Percentiles rank a stretch among this genome's conserved stretches.
These are phyloP conservation scores for Magnusiomyces sp. DNA, from an alignment of 1,139 yeast species.

Conservation along the genomic window DNA sequence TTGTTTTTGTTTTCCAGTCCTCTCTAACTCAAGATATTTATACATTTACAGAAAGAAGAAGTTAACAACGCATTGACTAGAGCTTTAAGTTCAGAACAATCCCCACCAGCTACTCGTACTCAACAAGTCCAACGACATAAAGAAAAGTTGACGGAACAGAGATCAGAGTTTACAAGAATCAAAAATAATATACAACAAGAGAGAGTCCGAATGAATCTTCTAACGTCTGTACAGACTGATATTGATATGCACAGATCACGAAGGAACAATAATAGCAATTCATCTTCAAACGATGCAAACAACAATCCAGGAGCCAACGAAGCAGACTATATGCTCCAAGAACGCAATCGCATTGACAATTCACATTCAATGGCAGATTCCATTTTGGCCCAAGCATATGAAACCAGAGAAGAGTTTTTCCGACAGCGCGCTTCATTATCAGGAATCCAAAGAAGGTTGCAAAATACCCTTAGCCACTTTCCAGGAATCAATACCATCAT, in stretches of 20 bases:
- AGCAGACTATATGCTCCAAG: conserved; percentile 70
- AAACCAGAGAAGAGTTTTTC: conserved; percentile 75
- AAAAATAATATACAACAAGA: conserved; percentile 57
- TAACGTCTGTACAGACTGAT: conserved; percentile 71
- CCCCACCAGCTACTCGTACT: conserved; percentile 61
- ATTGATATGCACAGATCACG: conserved; percentile 50
- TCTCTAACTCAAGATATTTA: background rate
- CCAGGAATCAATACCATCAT: conserved; percentile 81
- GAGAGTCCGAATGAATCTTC: conserved; percentile 62
- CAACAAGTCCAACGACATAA: conserved; percentile 80
- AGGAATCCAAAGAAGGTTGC: conserved; percentile 56
- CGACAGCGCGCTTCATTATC: conserved; percentile 60
- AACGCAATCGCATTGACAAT: conserved; percentile 61
- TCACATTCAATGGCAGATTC: conserved; percentile 74
- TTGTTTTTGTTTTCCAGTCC: background rate
- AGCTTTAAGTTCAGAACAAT: conserved; percentile 48
- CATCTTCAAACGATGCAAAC: conserved; percentile 43
- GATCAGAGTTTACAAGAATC: conserved; percentile 53
- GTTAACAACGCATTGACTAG: conserved; percentile 34
- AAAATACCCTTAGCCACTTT: conserved; percentile 52
- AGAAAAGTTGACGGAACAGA: conserved; percentile 67
- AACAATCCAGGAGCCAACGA: conserved; percentile 31
- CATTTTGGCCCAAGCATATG: conserved; percentile 72
- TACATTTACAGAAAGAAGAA: conserved; percentile 33
- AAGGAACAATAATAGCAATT: conserved; percentile 45